phyloP scores from a whole-genome alignment of 2,329 filamentous ascomycete genomes.

The Domatiomyces globalis region DNA sequence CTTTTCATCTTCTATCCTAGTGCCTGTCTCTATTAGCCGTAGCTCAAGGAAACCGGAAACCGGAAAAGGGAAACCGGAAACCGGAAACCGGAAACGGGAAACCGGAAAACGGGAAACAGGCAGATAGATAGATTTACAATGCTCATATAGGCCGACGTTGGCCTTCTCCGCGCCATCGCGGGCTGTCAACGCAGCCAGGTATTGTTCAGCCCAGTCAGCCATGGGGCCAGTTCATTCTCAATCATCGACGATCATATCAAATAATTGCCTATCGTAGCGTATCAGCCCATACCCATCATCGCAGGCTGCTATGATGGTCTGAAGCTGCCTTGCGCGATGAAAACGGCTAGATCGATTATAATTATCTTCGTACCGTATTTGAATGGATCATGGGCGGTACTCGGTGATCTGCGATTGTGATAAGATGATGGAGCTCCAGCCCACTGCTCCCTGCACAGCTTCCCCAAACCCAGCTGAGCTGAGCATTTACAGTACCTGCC shows the following conservation, averaged over 20 bases:
- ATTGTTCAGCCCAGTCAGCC: slow-evolving; percentile 69
- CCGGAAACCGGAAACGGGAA: not conserved
- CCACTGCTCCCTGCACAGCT: not conserved
- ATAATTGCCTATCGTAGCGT: too few species aligned
- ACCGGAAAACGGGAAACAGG: too few species aligned
- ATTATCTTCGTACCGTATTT: too few species aligned
- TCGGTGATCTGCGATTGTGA: not conserved
- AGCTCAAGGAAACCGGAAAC: not conserved
- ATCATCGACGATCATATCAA: too few species aligned
- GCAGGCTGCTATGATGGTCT: not conserved
- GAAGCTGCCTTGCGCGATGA: not conserved
- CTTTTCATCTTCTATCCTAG: slow-evolving; percentile 17
- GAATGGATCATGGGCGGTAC: too few species aligned
- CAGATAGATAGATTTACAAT: slow-evolving; percentile 42
- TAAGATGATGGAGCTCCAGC: too few species aligned
- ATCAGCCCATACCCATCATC: too few species aligned
- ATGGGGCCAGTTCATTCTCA: slow-evolving; percentile 23
- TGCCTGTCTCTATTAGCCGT: slow-evolving; percentile 5
- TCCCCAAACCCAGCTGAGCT: not conserved
- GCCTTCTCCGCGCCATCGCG: slow-evolving; percentile 54
- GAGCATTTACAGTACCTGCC: not conserved
- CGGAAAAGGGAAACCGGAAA: not conserved
- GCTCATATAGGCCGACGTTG: slow-evolving; percentile 56
- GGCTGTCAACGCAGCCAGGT: slow-evolving; percentile 58
- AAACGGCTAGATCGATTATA: not conserved